Evolutionary conservation across 306 rosid genomes (phyloP), one percentile per base, ranked within the genome.

Genomic region (Dicorynia guianensis): DNA sequence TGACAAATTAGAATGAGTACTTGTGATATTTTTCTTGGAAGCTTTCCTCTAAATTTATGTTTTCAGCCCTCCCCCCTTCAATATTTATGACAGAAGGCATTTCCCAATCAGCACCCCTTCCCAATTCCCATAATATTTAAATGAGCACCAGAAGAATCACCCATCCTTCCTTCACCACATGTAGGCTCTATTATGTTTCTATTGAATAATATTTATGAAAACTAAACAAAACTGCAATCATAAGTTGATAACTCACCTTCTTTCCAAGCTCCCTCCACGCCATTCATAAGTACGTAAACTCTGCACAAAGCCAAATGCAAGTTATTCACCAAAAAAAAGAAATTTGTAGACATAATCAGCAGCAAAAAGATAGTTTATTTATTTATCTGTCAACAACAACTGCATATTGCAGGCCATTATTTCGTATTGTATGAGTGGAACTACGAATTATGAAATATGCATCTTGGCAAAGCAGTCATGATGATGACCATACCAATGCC

Each of bases 251-350:
- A 25, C 86, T 67, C 66, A 87, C 97, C 90, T 71, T 88, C 78
- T 76, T 87, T 44, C 84, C 82, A 72, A 94, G 87, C 82, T 58
- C 91, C 46, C 89, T 85, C 96, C 90, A 94, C 82, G 94, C 97
- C 97, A 93, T 93, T 84, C 94, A 85, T 80, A 89, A 72, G 89
- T 72, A 34, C 77, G 63, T n/a, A 82, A 80, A 62, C 67, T 79
- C 90, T 82, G 79, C 63, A 57, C 67, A 75, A 52, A 69, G 63
- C 19, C 59, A 73, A 49, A 52, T 43, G 33, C 48, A 63, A 69
- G 42, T 65, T 76, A 69, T 44, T 42, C n/a, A 61, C 43, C 53
- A 42, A 61, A 69, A 42, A 39, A 11, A 6, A 13, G 48, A 65
- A 58, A 42, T 18, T 63, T 39, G 49, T 34, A 34, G 17, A 17